Percentiles rank a stretch among this genome's conserved stretches.
Conservation (phyloP, 768 basidiomycete genomes). For the Mycena haematopus region DNA sequence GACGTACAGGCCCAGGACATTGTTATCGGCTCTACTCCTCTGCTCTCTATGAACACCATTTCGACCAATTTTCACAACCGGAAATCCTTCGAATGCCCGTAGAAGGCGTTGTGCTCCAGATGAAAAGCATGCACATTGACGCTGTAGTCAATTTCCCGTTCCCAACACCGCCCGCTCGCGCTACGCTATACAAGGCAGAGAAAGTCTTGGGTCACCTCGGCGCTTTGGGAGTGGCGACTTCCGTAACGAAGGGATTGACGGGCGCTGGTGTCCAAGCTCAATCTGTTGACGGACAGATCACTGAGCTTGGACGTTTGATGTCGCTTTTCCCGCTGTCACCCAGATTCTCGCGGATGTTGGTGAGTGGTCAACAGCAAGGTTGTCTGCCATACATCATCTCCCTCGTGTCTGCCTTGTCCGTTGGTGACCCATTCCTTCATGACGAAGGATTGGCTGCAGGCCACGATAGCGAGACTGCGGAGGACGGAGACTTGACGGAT, state of each 20-base stretch:
- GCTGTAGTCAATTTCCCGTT: slow-evolving; percentile 97
- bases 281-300: slow-evolving; percentile 68
- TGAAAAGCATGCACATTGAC: slow-evolving; percentile 99
- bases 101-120: slow-evolving; percentile 95
- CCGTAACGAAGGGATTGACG: slow-evolving; percentile 30
- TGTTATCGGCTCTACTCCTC: slow-evolving; percentile 98
- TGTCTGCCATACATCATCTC: slow-evolving; percentile 88
- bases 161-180: slow-evolving; percentile 91
- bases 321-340: slow-evolving; percentile 93
- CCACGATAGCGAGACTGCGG: slow-evolving; percentile 45
- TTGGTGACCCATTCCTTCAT: slow-evolving; percentile 94
- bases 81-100: slow-evolving; percentile 97
- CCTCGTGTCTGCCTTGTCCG: slow-evolving; percentile 88
- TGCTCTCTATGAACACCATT: slow-evolving; percentile 92
- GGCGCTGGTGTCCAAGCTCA: slow-evolving; percentile 30
- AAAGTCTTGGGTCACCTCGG: slow-evolving; percentile 80
- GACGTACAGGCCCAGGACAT: slow-evolving; percentile 97
- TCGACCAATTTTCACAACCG: slow-evolving; percentile 84
- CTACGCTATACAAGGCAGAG: slow-evolving; percentile 81
- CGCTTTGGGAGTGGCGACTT: slow-evolving; percentile 60
- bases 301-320: slow-evolving; percentile 91
- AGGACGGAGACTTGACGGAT: slow-evolving; percentile 34
- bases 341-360: slow-evolving; percentile 94
- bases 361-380: slow-evolving; percentile 85
- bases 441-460: slow-evolving; percentile 43